Evolutionary conservation across 805 yeast species (phyloP).

Genomic region (Ogataea minuta): DNA sequence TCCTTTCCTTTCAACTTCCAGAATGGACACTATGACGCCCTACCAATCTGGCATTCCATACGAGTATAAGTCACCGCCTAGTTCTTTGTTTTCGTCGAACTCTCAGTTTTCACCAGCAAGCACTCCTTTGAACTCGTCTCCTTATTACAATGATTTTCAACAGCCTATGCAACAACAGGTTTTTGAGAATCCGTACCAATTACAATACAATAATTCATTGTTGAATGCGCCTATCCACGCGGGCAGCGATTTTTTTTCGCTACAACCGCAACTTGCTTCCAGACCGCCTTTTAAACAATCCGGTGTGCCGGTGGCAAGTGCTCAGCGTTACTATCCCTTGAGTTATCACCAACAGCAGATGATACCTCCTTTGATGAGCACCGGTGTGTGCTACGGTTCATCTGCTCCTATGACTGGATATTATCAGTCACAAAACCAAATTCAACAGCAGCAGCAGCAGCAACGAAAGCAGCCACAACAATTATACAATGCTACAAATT

Average conservation of each 20-base stretch:
- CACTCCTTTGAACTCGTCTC: constrained; percentile 27
- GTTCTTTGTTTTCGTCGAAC: constrained; percentile 21
- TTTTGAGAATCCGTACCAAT: constrained; percentile 28
- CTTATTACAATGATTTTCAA: constrained; percentile 23
- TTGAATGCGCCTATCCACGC: constrained; percentile 11
- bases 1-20: constrained; percentile 10
- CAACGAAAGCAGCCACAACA: constrained; percentile 12
- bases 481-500: constrained; percentile 12
- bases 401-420: constrained; percentile 3
- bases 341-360: constrained; percentile 17
- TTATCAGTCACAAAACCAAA: constrained; percentile 9
- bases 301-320: constrained; percentile 7
- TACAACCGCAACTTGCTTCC: constrained; percentile 17
- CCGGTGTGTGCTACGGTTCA: constrained; percentile 14
- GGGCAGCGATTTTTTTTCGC: constrained; percentile 16
- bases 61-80: constrained; percentile 22
- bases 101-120: constrained; percentile 26
- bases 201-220: constrained; percentile 20
- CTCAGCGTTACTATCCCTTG: constrained; percentile 23
- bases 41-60: constrained; percentile 11
- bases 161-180: constrained; percentile 19
- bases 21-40: constrained; percentile 9
- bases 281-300: constrained; percentile 14
- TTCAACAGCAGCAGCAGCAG: constrained; percentile 12
- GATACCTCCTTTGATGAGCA: constrained; percentile 19